Evolutionary conservation across 78 protist species (phyloP).

Genomic region (Dictyostelium discoideum): dicty_2.7 NC_007088.5:1416001-1416500

Average conservation of each 20-base stretch:
- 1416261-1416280: constrained; percentile 68
- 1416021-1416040: constrained; percentile 32
- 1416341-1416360: constrained; percentile 65
- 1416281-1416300: constrained; percentile 42
- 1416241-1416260: constrained; percentile 73
- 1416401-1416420: constrained; percentile 46
- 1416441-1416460: constrained; percentile 76
- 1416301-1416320: constrained; percentile 41
- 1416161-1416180: no score
- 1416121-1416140: no score
- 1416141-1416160: no score
- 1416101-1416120: no score
- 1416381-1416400: constrained; percentile 64
- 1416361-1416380: constrained; percentile 22
- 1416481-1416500: constrained; percentile 41
- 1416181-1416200: not conserved
- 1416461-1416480: constrained; percentile 43
- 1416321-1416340: constrained; percentile 15
- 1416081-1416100: no score
- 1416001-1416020: constrained; percentile 42
- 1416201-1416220: constrained; percentile 15
- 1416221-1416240: constrained; percentile 66
- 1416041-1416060: constrained; percentile 6
- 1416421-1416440: constrained; percentile 50
- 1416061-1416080: not conserved